Evolutionary conservation across 2,329 filamentous ascomycete genomes (phyloP).

Genomic region (Penicillium digitatum): DNA sequence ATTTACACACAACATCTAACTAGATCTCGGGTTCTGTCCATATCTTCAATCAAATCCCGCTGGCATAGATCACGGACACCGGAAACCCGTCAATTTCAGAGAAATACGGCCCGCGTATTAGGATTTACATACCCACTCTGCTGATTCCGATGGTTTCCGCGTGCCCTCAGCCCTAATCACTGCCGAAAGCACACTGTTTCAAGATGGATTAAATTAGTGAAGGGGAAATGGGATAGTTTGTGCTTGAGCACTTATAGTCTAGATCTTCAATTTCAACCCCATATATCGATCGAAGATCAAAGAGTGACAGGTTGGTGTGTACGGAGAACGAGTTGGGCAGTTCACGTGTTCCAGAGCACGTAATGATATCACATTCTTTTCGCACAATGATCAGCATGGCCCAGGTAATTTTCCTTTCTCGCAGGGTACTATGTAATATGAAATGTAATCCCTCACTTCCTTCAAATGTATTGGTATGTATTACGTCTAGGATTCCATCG

Average conservation of each 20-base stretch:
- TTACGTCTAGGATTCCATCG: conserved; percentile 4
- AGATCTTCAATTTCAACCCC: too few relatives aligned
- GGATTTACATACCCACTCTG: conserved; percentile 25
- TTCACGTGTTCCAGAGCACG: conserved; percentile 3
- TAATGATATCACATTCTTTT: conserved; percentile 15
- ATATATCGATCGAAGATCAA: too few relatives aligned
- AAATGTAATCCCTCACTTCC: background rate
- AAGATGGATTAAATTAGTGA: background rate
- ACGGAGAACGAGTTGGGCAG: background rate
- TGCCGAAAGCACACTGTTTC: conserved; percentile 12
- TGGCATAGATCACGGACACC: conserved; percentile 3
- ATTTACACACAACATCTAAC: background rate
- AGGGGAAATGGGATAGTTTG: background rate
- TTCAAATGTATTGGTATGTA: background rate
- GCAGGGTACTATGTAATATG: background rate
- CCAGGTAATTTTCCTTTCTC: background rate
- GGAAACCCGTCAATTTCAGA: background rate
- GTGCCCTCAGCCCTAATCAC: conserved; percentile 28
- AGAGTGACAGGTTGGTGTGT: background rate
- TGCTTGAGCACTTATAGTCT: too few relatives aligned
- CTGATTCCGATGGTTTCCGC: conserved; percentile 25
- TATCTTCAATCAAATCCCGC: background rate
- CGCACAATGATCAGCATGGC: conserved; percentile 10
- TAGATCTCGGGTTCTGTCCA: background rate
- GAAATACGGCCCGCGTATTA: conserved; percentile 18